Evolutionary conservation across 768 basidiomycete species (phyloP), one percentile per base, ranked within the genome.

Genomic region (Mycena leptocephala): DNA sequence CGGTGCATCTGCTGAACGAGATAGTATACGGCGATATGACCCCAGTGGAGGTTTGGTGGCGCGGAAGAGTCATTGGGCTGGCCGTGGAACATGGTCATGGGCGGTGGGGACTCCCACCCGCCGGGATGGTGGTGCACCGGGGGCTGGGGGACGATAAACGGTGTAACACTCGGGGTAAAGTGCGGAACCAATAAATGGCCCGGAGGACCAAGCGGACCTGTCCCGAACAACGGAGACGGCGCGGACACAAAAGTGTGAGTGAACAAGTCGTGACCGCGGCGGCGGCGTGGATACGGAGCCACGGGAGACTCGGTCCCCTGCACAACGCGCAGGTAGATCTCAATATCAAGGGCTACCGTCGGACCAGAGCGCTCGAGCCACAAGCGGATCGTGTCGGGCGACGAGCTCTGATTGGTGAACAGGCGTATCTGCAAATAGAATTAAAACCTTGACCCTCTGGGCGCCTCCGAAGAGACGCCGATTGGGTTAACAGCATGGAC

Each of bases 341-440:
- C 94, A 74, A 96, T 94, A 81, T 95, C 95, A 11, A 96, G 89
- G 8, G 95, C 93, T 8, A 93, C 91, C 6, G 84, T 88, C 65
- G 88, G 86, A 22, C 95, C 95, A 16, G 95, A 94, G 32, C 95
- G 92, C 82, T 95, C 95, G 0, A 96, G 88, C 95, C 95, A 96
- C 14, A 96, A 88, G 10, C 95, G 93, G 62, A 96, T 90, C 7
- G 93, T 95, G 80, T 96, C 95, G 32, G 95, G 91, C 33, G 94
- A 94, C 11, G 93, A 87, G 48, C 90, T 87, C 74, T 92, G 93
- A 33, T 90, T 93, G 26, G 95, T 95, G 55, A 93, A 86, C 51
- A 96, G 90, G 24, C 94, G 93, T 79, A 96, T 94, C 94, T 94
- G 82, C 53, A 79, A 65, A 35, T 26, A 61, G 43, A 63, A 59